Evolutionary conservation across 2,329 filamentous ascomycete genomes (phyloP), one percentile per base, ranked within the genome.

Genomic region (Samsoniella hepiali): DNA sequence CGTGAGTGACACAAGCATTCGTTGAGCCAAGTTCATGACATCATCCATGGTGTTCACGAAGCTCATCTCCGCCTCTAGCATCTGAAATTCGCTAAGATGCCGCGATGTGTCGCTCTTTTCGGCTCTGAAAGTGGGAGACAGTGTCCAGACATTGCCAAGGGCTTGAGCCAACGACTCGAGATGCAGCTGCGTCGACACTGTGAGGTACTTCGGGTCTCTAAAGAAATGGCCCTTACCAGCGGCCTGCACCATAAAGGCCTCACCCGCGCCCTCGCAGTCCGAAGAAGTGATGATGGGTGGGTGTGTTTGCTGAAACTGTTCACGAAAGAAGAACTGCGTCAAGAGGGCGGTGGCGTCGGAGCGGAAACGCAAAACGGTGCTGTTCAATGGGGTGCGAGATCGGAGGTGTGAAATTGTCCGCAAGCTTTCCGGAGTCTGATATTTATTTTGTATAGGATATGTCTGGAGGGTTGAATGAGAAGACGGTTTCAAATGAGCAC

Each of bases 11-110:
- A 85, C 85, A 58, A 97, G 80, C 83, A 97, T 87, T 62, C 88
- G 81, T 74, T 98, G 92, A 2, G 92, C 84, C n/a, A 94, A 75
- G 63, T 88, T 81, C 84, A 96, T 95, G 69, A 99, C 81, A 32
- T 84, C 79, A 36, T 83, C 78, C 67, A 97, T 81, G 67, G 87
- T 79, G 54, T 90, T 82, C 49, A 89, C 84, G 73, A 97, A 97
- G 70, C 87, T 89, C 73, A 93, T 81, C 75, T 99, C 95, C 17
- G 89, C 93, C 76, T 99, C 95, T 2, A 99, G 84, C 95, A 99
- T 98, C 78, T 98, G 98, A 72, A 99, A 98, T 73, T 99, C 95
- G 78, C 92, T 97, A 65, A 99, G 81, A 76, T 99, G 95, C 34
- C 95, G 88, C 6, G 93, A 88, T 0, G 95, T 98, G 72, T 98